Conservation (phyloP, 2,329 filamentous ascomycete genomes). For the Aspergillus unguis region DNA sequence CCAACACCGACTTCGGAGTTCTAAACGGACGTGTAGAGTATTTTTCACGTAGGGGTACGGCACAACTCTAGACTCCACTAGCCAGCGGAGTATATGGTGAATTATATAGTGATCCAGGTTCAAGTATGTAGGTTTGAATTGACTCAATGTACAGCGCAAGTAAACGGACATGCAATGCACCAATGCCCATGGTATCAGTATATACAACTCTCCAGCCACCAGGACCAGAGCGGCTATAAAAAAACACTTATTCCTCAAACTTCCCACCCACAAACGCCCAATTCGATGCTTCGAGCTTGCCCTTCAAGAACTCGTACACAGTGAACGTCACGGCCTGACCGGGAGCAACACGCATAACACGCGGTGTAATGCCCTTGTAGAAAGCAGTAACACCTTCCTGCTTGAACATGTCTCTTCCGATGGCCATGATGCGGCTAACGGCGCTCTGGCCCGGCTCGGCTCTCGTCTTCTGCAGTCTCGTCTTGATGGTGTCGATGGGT, state of each 20-base stretch:
- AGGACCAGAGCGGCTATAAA: too few relatives aligned
- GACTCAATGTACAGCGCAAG: too few relatives aligned
- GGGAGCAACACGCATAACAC: conserved; percentile 95
- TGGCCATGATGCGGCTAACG: conserved; percentile 70
- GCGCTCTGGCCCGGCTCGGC: conserved; percentile 78
- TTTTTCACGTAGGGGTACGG: too few relatives aligned
- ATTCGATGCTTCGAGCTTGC: conserved; percentile 65
- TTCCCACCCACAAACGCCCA: conserved; percentile 58
- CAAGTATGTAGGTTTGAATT: too few relatives aligned
- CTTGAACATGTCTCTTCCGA: conserved; percentile 83
- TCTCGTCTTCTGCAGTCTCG: conserved; percentile 83
- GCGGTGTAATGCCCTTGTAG: conserved; percentile 97
- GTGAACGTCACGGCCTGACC: conserved; percentile 79
- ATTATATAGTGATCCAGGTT: too few relatives aligned
- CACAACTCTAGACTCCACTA: too few relatives aligned
- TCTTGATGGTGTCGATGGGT: conserved; percentile 99
- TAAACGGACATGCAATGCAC: too few relatives aligned
- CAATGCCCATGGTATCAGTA: too few relatives aligned
- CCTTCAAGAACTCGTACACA: conserved; percentile 74
- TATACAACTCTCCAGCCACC: too few relatives aligned
- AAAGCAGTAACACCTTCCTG: conserved; percentile 93
- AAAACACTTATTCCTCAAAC: conserved; percentile 58
- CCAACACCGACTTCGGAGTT: not conserved
- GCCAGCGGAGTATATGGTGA: too few relatives aligned
- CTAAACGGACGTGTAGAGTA: too few relatives aligned